Percentiles rank a stretch among this genome's conserved stretches.
Conservation (phyloP, 1,284 basidiomycete species). For the Cryptococcus deneoformans region DNA sequence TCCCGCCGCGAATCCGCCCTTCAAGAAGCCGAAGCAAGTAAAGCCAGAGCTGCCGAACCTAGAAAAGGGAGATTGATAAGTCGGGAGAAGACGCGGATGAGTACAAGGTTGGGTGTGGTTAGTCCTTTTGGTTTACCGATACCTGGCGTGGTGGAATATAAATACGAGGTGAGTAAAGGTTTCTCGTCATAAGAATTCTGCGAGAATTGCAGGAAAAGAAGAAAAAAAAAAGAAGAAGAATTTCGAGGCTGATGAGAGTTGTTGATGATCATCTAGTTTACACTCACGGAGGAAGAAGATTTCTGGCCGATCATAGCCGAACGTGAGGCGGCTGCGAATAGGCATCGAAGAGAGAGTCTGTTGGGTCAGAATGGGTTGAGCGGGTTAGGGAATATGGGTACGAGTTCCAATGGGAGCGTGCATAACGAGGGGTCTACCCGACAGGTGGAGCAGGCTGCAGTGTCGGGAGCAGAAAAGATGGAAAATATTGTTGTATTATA, state of each 20-base stretch:
- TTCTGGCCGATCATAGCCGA: conserved; percentile 30
- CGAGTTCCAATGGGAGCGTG: no score
- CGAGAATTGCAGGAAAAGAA: background rate
- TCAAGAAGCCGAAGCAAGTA: conserved; percentile 3
- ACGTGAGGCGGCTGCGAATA: conserved; percentile 14
- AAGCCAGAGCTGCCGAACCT: background rate
- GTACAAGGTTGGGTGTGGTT: conserved; percentile 7
- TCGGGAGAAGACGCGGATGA: conserved; percentile 15
- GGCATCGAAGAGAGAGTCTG: conserved; percentile 9
- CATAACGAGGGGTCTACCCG: no score
- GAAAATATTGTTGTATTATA: background rate
- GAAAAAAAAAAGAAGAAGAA: background rate
- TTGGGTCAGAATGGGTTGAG: background rate
- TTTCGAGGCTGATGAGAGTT: background rate
- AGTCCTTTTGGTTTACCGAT: conserved; percentile 23
- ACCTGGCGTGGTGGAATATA: conserved; percentile 17
- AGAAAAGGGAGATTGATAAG: conserved; percentile 5
- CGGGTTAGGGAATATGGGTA: no score
- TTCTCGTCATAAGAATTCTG: background rate
- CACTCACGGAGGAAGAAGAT: conserved; percentile 23
- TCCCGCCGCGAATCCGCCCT: conserved; percentile 10
- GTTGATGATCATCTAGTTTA: conserved; percentile 14
- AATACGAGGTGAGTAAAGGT: conserved; percentile 18
- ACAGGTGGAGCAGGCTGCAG: no score
- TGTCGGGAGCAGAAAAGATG: no score